These are phyloP conservation scores for Vitis riparia DNA, from an alignment of 164 flowering plant genomes.

Conservation along the genomic window DNA sequence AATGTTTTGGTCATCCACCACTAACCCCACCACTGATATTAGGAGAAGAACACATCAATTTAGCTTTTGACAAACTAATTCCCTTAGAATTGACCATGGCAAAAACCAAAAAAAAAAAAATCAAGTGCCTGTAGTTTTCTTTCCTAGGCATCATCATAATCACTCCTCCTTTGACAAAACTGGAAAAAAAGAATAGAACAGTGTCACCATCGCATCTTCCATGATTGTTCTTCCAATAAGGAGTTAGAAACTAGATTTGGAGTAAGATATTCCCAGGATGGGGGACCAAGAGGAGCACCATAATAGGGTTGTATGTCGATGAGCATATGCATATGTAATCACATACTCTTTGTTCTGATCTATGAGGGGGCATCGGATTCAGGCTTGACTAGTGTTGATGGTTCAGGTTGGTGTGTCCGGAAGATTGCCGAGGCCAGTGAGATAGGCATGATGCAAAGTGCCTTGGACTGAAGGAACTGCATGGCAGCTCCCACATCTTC, in stretches of 20 bases:
- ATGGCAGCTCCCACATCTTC: conserved; percentile 84
- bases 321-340: neutral
- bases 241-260: conserved; percentile 4
- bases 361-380: conserved; percentile 51
- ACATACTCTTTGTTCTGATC: neutral
- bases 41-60: conserved; percentile 6
- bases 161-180: conserved; percentile 15
- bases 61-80: conserved; percentile 8
- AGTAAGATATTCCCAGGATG: neutral
- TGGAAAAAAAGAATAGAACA: conserved; percentile 2
- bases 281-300: neutral
- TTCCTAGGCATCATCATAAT: neutral
- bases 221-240: neutral
- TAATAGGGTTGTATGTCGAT: conserved; percentile 2
- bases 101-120: neutral
- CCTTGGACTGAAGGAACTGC: conserved; percentile 85
- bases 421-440: conserved; percentile 72
- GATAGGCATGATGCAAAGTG: conserved; percentile 81
- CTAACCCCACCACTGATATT: conserved; percentile 21
- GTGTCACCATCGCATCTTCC: neutral
- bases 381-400: conserved; percentile 47
- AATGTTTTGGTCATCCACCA: conserved; percentile 22
- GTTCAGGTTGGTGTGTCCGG: conserved; percentile 47
- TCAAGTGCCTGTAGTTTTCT: conserved; percentile 9
- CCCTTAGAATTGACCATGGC: conserved; percentile 9